phyloP scores from a whole-genome alignment of 2,329 filamentous ascomycete genomes.

The Phaeosphaeria sp. region DNA sequence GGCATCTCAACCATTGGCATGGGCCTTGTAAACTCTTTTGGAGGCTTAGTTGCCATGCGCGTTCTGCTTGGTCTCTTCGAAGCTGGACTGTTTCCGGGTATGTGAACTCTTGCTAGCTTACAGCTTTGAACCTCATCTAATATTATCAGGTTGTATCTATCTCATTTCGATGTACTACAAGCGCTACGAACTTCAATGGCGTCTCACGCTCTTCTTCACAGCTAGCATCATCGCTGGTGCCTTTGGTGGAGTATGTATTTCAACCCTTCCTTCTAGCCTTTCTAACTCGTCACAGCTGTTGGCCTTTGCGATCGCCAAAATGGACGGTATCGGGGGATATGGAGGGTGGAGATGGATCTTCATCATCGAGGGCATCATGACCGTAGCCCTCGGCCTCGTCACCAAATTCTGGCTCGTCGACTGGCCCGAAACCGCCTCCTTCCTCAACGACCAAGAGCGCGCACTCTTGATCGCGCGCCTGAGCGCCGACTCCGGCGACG shows the following conservation, averaged over 20 bases:
- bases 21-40: slow-evolving; percentile 57
- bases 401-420: slow-evolving; percentile 62
- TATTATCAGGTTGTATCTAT: slow-evolving; percentile 32
- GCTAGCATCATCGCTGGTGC: slow-evolving; percentile 51
- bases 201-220: slow-evolving; percentile 51
- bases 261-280: background rate
- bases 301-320: slow-evolving; percentile 63
- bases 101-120: background rate
- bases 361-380: slow-evolving; percentile 42
- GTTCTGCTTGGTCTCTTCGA: slow-evolving; percentile 48
- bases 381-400: slow-evolving; percentile 47
- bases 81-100: slow-evolving; percentile 45
- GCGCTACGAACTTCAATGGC: slow-evolving; percentile 52
- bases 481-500: slow-evolving; percentile 34
- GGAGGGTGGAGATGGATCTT: slow-evolving; percentile 47
- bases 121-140: background rate
- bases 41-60: slow-evolving; percentile 56
- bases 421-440: slow-evolving; percentile 50
- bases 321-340: slow-evolving; percentile 60
- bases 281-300: slow-evolving; percentile 34
- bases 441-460: slow-evolving; percentile 35
- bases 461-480: slow-evolving; percentile 38
- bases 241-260: slow-evolving; percentile 46
- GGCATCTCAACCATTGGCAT: slow-evolving; percentile 51
- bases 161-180: slow-evolving; percentile 52